phyloP scores from a whole-genome alignment of 305 asterid species.

The Solanum aculeatissimum region DNA sequence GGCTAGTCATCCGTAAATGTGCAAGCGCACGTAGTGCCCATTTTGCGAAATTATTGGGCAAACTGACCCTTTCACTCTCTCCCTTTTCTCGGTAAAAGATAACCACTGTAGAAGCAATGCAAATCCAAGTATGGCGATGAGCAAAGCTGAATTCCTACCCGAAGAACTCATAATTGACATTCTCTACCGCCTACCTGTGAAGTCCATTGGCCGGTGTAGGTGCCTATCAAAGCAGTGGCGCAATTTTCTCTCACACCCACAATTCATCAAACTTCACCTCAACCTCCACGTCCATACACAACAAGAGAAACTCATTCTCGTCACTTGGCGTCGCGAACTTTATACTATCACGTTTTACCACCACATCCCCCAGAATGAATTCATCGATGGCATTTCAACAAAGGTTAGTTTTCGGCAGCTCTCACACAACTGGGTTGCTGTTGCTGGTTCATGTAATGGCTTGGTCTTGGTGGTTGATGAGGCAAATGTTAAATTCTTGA shows the following conservation, averaged over 20 bases:
- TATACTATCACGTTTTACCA: background rate
- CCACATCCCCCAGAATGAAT: background rate
- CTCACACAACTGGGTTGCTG: background rate
- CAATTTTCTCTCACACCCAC: slow-evolving; percentile 10
- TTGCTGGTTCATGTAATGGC: slow-evolving; percentile 33
- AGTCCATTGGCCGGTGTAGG: slow-evolving; percentile 30
- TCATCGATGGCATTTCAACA: background rate
- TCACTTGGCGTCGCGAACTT: background rate
- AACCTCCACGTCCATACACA: background rate
- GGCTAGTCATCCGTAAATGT: too few species aligned
- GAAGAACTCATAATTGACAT: slow-evolving; percentile 27
- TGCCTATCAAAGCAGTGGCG: slow-evolving; percentile 28
- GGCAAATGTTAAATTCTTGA: background rate
- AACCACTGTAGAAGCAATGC: too few species aligned
- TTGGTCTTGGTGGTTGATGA: slow-evolving; percentile 12
- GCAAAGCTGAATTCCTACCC: background rate
- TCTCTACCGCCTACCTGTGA: slow-evolving; percentile 25
- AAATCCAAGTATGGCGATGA: background rate
- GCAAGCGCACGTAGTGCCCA: too few species aligned
- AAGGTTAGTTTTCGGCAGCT: background rate
- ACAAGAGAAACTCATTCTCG: slow-evolving; percentile 8
- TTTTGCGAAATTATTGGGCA: too few species aligned
- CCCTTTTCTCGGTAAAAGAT: too few species aligned
- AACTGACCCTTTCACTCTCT: too few species aligned
- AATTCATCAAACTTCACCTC: slow-evolving; percentile 24